Percentiles rank a stretch among this genome's conserved stretches.
phyloP scores from a whole-genome alignment of 306 rosid genomes.

The Rosa lucieae region DNA sequence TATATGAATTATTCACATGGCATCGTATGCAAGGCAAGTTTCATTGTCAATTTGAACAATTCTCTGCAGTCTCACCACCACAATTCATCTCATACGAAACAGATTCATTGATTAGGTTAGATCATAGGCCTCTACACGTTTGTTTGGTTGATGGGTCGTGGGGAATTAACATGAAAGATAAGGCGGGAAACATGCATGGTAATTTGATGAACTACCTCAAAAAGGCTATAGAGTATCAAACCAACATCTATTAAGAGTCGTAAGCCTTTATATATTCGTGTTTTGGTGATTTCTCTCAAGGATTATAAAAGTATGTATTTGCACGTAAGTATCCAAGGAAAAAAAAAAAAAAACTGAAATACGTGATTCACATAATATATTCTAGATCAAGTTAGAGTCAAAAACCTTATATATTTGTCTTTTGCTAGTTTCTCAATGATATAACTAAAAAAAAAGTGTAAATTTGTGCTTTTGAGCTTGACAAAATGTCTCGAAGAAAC shows the following conservation, averaged over 20 bases:
- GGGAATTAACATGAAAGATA: not conserved
- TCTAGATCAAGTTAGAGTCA: too few species aligned
- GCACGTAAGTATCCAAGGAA: not conserved
- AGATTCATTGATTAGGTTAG: not conserved
- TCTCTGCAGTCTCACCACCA: not conserved
- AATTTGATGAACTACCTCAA: not conserved
- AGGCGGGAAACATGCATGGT: not conserved
- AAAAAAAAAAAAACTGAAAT: too few species aligned
- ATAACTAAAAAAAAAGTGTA: too few species aligned
- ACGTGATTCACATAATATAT: too few species aligned
- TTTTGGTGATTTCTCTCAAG: not conserved
- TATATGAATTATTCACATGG: not conserved
- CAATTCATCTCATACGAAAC: not conserved
- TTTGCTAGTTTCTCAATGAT: too few species aligned
- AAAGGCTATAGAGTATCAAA: not conserved
- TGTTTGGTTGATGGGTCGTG: not conserved
- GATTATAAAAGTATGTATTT: not conserved
- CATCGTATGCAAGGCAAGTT: slow-evolving; percentile 13
- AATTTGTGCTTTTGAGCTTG: not conserved
- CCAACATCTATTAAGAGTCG: not conserved
- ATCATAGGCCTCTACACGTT: not conserved
- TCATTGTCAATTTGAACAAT: slow-evolving; percentile 1
- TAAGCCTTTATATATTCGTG: not conserved
- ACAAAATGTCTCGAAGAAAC: not conserved
- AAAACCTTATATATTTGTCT: too few species aligned